These are phyloP conservation scores for Rhizopus arrhizus DNA, from an alignment of 371 early-diverging fungal genomes.

Conservation along the genomic window DNA sequence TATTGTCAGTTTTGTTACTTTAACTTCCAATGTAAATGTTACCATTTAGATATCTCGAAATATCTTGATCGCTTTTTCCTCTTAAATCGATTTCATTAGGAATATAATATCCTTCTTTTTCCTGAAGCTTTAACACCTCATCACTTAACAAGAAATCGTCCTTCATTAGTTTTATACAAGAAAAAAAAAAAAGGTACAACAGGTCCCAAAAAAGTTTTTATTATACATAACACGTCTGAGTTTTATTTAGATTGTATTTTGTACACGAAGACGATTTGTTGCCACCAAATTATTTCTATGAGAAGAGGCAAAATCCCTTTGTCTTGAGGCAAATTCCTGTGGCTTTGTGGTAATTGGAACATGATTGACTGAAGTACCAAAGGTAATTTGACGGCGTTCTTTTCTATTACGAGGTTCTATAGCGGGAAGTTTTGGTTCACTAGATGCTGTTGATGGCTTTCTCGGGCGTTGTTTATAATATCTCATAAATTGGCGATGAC, in stretches of 20 bases:
- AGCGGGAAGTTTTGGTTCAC: constrained; percentile 26
- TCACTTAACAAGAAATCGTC: constrained; percentile 70
- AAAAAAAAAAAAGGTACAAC: constrained; percentile 6
- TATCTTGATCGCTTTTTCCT: constrained; percentile 57
- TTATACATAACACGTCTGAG: not conserved
- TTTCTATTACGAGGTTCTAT: constrained; percentile 30
- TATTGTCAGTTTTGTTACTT: not conserved
- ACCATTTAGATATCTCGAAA: constrained; percentile 59
- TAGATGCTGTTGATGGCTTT: constrained; percentile 12
- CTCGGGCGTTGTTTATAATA: constrained; percentile 78
- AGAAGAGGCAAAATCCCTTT: constrained; percentile 13
- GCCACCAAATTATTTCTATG: constrained; percentile 19
- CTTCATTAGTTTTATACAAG: constrained; percentile 24
- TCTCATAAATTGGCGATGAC: constrained; percentile 76
- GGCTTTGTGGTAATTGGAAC: not conserved
- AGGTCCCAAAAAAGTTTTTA: not conserved
- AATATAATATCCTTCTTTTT: constrained; percentile 60
- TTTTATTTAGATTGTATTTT: constrained; percentile 24
- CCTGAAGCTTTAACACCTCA: constrained; percentile 71
- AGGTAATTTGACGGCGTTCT: constrained; percentile 24
- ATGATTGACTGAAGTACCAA: constrained; percentile 22
- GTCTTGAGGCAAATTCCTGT: constrained; percentile 18
- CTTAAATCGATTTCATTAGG: constrained; percentile 62
- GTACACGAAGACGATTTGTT: constrained; percentile 25
- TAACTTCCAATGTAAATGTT: not conserved